These are phyloP conservation scores for Alternaria brassicae DNA, from an alignment of 2,329 filamentous ascomycete species.

Conservation along the genomic window DNA sequence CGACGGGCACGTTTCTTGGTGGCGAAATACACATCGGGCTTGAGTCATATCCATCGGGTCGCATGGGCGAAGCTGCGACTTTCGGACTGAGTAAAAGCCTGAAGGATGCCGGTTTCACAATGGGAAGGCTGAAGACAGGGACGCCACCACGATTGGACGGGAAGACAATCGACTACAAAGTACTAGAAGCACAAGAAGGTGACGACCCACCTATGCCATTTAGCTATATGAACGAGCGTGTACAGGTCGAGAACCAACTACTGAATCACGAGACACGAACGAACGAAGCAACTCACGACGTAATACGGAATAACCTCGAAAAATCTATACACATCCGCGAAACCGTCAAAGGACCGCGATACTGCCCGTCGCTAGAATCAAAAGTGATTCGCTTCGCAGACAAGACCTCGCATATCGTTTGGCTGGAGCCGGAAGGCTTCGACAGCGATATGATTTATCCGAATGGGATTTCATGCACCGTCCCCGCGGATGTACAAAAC, in stretches of 20 bases:
- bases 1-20: conserved; percentile 92
- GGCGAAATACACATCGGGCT: conserved; percentile 97
- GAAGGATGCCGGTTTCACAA: conserved; percentile 82
- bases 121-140: conserved; percentile 93
- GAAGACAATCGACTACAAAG: conserved; percentile 79
- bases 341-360: conserved; percentile 90
- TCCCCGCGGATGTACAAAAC: conserved; percentile 86
- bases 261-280: conserved; percentile 89
- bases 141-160: conserved; percentile 88
- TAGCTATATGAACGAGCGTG: conserved; percentile 82
- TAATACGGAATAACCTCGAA: conserved; percentile 88
- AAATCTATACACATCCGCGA: conserved; percentile 97
- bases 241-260: conserved; percentile 81
- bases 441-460: conserved; percentile 90
- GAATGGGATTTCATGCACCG: conserved; percentile 96
- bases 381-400: conserved; percentile 89
- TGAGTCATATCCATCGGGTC: conserved; percentile 81
- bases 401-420: conserved; percentile 84
- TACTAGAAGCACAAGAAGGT: conserved; percentile 75
- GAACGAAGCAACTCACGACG: conserved; percentile 79
- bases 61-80: conserved; percentile 93
- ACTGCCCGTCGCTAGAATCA: conserved; percentile 93
- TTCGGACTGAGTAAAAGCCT: conserved; percentile 92
- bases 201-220: conserved; percentile 90
- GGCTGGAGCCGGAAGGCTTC: conserved; percentile 97